These are phyloP conservation scores for Mycena capillaripes DNA, from an alignment of 768 basidiomycete species.

Conservation along the genomic window DNA sequence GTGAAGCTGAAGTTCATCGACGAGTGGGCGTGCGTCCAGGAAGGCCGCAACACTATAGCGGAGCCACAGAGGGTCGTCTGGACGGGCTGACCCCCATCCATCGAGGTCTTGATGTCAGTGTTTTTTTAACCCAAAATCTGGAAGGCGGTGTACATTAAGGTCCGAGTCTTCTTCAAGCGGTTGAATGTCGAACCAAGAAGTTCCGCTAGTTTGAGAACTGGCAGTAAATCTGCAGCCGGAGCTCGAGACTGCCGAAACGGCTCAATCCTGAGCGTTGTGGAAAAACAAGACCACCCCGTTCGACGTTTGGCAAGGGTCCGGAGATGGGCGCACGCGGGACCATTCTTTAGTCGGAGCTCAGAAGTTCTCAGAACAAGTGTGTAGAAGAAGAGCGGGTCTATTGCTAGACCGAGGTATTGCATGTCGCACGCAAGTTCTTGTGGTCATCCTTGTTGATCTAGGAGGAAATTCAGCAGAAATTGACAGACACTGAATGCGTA, in stretches of 20 bases:
- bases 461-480: too few relatives aligned
- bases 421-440: too few relatives aligned
- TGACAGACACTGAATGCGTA: too few relatives aligned
- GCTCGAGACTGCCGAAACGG: not conserved
- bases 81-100: not conserved
- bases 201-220: not conserved
- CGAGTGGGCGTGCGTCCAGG: too few relatives aligned
- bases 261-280: not conserved
- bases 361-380: not conserved
- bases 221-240: not conserved
- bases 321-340: not conserved
- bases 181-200: not conserved
- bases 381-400: not conserved
- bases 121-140: too few relatives aligned
- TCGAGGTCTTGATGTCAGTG: not conserved
- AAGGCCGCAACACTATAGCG: not conserved
- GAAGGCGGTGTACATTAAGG: not conserved
- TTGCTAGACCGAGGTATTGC: too few relatives aligned
- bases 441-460: too few relatives aligned
- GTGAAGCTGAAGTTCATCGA: too few relatives aligned
- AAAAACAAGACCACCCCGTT: not conserved
- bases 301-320: not conserved
- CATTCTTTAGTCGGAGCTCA: not conserved
- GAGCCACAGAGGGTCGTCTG: not conserved
- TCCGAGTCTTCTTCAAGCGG: not conserved